A percentile compares a stretch with the other conserved stretches of the same genome.
These are phyloP conservation scores for Scedosporium boydii DNA, from an alignment of 2,329 filamentous ascomycete species.

Conservation along the genomic window DNA sequence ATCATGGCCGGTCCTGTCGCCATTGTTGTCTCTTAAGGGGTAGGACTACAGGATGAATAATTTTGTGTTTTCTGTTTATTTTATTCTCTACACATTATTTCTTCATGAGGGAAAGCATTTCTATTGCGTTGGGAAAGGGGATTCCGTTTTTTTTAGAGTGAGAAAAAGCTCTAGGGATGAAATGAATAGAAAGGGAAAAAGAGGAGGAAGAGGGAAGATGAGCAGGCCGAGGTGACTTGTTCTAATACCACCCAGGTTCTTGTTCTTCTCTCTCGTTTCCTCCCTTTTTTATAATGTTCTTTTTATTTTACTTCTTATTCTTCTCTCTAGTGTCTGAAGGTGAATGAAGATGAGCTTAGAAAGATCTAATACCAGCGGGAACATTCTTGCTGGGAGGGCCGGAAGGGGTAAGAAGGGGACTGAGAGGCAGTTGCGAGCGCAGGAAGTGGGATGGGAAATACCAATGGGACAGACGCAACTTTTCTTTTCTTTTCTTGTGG, in stretches of 20 bases:
- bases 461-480: neutral
- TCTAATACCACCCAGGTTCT: neutral
- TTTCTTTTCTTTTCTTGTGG: neutral
- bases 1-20: slow-evolving; percentile 57
- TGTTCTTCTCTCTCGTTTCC: neutral
- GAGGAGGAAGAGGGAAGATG: neutral
- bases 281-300: neutral
- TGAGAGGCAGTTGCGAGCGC: neutral
- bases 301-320: neutral
- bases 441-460: neutral
- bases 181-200: neutral
- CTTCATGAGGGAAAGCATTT: neutral
- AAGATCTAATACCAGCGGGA: no score
- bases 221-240: neutral
- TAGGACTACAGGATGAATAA: neutral
- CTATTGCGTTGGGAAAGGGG: neutral
- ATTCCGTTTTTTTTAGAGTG: neutral
- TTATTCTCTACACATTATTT: neutral
- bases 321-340: neutral
- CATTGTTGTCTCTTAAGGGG: slow-evolving; percentile 37
- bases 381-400: no score
- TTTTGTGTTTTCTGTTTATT: neutral
- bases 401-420: neutral
- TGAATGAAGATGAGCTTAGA: neutral
- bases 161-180: neutral